Evolutionary conservation across 345 rosid genomes (phyloP), one percentile per base, ranked within the genome.

Genomic region (Geranium rotundifolium): DNA sequence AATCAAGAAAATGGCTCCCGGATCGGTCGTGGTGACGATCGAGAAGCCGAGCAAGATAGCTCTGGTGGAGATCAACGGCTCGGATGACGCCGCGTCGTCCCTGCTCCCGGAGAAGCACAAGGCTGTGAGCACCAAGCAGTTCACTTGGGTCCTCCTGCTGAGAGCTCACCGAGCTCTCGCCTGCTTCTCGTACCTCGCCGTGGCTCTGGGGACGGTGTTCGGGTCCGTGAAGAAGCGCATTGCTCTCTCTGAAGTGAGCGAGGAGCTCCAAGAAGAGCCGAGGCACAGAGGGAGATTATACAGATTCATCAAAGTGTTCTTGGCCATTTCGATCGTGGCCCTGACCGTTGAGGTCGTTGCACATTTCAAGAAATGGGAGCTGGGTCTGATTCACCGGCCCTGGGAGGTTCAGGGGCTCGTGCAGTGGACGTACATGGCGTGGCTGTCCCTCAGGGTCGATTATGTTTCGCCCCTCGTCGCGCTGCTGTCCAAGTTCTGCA

Each of bases 131-230:
- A 85, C 84, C 4, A 91, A 85, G 71, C 96, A 88, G 56, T 80
- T 83, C 75, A 81, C 91, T 0, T 91, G 95, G 95, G 77, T 83
- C 59, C 73, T 91, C 30, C 77, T 91, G 20, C 91, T 91, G 57
- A 86, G 80, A 78, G 82, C 83, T 60, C 81, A 86, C 63, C 81
- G 84, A 73, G 71, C 78, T 58, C 30, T 88, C 55, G 68, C 84
- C 1, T 78, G 81, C 68, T 67, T 91, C 69, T 77, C 95, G 8
- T 82, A 85, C 87, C 69, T 83, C 14, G 81, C 79, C 19, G 39
- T 63, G 64, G 81, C 72, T 37, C 71, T 67, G n/a, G 76, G 68
- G 62, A 12, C 80, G 62, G 73, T 65, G 57, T 46, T 79, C 19
- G 54, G 61, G 39, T 88, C 91, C 0, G 76, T 89, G 56, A 86